Evolutionary conservation across 371 early-diverging fungal genomes (phyloP), one percentile per base, ranked within the genome.

Genomic region (Phascolomyces articulosus): DNA sequence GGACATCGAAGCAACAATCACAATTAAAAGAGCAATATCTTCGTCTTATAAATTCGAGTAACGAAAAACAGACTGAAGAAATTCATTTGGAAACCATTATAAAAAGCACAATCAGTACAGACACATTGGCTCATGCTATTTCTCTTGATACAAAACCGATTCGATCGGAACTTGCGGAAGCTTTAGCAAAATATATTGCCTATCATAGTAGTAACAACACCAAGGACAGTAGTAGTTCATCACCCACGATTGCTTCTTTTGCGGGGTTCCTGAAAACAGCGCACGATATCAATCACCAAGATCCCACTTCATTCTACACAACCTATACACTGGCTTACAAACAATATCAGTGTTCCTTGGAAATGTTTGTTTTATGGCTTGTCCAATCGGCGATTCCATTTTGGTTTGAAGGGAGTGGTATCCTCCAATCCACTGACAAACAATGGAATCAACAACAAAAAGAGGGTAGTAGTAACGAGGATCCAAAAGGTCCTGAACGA

Each of bases 351-450:
- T 41, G 44, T 0, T 71, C 76, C 0, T 26, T 80, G 13, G 40
- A 73, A 20, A 55, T 53, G 15, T 77, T 77, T 57, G 72, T 78
- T 4, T 2, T 16, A 9, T 61, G 64, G 58, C 55, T 72, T 2
- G 74, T 72, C 0, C 28, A 26, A 6, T 60, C 67, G 4, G 68
- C 68, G 6, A 60, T 77, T n/a, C 75, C 73, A 0, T 18, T 72
- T 3, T 80, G 81, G 81, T 80, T 68, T 51, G 51, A 68, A 64
- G 60, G 55, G 18, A 69, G 62, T 10, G 68, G 69, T 38, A 6
- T 60, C 34, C 11, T 28, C 21, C 16, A 51, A 48, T 49, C 18
- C 26, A 24, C 51, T n/a, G n/a, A 56, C 20, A 58, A 57, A 15
- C 24, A 40, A 40, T 61, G 40, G 57, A 15, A n/a, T 53, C 44